Conservation (phyloP, 2,329 filamentous ascomycete species). For the Fusarium sp. region DNA sequence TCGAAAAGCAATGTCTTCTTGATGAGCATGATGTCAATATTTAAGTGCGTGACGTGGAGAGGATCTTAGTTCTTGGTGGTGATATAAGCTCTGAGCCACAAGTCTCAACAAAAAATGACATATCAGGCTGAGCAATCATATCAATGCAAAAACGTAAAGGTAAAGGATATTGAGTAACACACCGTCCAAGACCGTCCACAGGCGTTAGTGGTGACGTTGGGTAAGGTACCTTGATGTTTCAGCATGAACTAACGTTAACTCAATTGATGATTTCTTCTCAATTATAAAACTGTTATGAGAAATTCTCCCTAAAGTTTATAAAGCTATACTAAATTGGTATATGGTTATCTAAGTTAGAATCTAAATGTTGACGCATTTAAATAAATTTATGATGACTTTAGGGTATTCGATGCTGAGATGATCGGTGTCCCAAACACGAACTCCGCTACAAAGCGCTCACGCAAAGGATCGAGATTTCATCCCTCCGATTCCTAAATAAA, state of each 20-base stretch:
- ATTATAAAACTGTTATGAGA: accelerated
- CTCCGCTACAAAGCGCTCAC: neutral
- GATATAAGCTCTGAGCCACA: neutral
- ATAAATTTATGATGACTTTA: neutral
- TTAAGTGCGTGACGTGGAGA: accelerated
- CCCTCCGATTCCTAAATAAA: neutral
- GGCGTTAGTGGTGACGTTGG: accelerated
- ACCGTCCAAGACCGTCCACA: accelerated
- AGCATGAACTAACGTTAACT: accelerated
- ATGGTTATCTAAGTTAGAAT: too few species aligned
- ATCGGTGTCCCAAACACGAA: neutral
- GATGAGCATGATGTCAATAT: too few species aligned
- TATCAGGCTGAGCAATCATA: neutral
- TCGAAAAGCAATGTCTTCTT: neutral
- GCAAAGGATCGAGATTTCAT: accelerated
- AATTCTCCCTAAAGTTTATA: neutral
- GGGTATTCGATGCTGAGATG: neutral
- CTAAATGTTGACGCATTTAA: accelerated
- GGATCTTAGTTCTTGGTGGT: neutral
- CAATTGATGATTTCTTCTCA: neutral
- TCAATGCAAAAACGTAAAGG: too few species aligned
- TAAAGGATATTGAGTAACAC: accelerated
- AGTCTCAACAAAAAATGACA: neutral
- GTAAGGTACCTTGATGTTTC: neutral
- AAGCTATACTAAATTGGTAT: too few species aligned